Evolutionary conservation across 495 filamentous ascomycete genomes (phyloP).

Genomic region (Podospora pseudopauciseta): DNA sequence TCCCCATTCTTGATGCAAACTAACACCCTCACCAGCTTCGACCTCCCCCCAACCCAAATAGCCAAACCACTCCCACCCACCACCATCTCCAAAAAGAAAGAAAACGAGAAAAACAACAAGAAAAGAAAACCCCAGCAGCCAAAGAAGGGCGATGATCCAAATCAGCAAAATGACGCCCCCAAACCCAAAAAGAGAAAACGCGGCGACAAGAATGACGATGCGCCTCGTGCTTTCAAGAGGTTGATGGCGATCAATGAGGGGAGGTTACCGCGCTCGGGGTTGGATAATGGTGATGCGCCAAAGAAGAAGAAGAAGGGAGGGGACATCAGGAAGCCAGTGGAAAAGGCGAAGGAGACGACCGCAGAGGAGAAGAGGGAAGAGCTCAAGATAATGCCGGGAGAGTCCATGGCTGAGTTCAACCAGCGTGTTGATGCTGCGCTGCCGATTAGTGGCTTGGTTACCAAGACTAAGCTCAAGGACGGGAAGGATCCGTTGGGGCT

Average conservation of each 20-base stretch:
- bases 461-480: conserved; percentile 40
- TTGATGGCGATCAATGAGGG: conserved; percentile 68
- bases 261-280: conserved; percentile 55
- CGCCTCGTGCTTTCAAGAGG: conserved; percentile 77
- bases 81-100: conserved; percentile 35
- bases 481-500: conserved; percentile 53
- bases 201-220: conserved; percentile 61
- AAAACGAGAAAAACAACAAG: conserved; percentile 13
- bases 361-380: conserved; percentile 3
- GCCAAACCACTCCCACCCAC: conserved; percentile 66
- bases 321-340: conserved; percentile 19
- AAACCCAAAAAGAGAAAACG: conserved; percentile 43
- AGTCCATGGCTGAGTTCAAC: conserved; percentile 75
- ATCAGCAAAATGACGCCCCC: conserved; percentile 3
- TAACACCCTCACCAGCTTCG: conserved; percentile 48
- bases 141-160: conserved; percentile 27
- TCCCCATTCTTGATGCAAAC: conserved; percentile 8
- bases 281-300: conserved; percentile 61
- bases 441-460: conserved; percentile 64
- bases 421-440: conserved; percentile 83
- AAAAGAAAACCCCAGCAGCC: background rate
- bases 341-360: background rate
- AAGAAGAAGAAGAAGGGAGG: conserved; percentile 45
- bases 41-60: conserved; percentile 69
- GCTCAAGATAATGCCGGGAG: conserved; percentile 72